Base-by-base conservation (phyloP, 2,329 filamentous ascomycete species). In the Elsinoe perseae region DNA sequence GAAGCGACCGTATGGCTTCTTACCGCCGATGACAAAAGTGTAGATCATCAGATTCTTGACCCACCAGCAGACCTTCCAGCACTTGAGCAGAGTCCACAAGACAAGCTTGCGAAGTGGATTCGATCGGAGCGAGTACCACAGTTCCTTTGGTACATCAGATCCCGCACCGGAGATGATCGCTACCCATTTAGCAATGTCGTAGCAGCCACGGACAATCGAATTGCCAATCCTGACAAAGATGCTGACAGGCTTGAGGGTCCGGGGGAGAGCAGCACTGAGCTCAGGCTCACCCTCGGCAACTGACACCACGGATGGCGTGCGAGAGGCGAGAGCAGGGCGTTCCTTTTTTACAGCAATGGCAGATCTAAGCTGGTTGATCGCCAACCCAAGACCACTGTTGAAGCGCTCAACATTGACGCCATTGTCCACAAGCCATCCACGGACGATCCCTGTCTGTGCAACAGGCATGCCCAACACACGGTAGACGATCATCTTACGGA, bases 1-100 rank as follows among this genome's bases (percentile, higher is more conserved):
- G 36, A 54, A 54, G 12, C 28, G 32, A 7, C 38, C 40, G 10
- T 54, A 43, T 27, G 56, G 56, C 18, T 57, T 36, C 32, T 60
- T 60, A 9, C 38, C 50, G 12, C 18, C 48, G 12, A 60, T 57
- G n/a, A 57, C 18, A 14, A 60, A 57, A 36, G 36, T 14, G 14
- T 54, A 54, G 20, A 44, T 56, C 25, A 50, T 56, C 5, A 56
- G 23, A n/a, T 60, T 60, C 40, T 59, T 60, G 14, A 58, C 20
- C 34, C 28, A 53, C 59, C 57, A 60, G 46, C 59, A 60, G 7
- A 55, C 6, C 27, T 60, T 60, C 59, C 59, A 60, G 32, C 54
- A 30, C 34, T 60, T 58, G n/a, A 60, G 55, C 18, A 60, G 18
- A 4, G 25, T 38, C 59, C 59, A 60, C 9, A 60, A 44, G 8